phyloP scores from a whole-genome alignment of 2,329 filamentous ascomycete genomes.

The Lasiodiplodia citricola region DNA sequence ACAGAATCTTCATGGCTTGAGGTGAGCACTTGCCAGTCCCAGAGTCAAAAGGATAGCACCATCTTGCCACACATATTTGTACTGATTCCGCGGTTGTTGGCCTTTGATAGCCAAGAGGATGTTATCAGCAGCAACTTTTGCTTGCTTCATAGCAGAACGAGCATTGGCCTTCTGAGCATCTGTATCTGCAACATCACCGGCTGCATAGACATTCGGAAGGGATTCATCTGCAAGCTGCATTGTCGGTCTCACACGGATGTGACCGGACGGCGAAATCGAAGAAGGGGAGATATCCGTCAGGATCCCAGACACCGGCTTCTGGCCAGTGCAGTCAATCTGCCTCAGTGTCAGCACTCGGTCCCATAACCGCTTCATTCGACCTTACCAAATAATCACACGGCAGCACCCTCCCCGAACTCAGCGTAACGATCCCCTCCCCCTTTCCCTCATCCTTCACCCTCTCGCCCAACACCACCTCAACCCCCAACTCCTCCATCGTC shows the following conservation, averaged over 20 bases:
- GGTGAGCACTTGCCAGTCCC: conserved; percentile 29
- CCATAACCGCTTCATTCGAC: neutral
- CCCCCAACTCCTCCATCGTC: conserved; percentile 53
- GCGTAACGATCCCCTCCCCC: conserved; percentile 47
- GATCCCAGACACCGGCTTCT: conserved; percentile 61
- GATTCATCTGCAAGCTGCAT: conserved; percentile 60
- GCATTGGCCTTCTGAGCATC: conserved; percentile 58
- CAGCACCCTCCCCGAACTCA: conserved; percentile 53
- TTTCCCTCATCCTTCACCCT: conserved; percentile 49
- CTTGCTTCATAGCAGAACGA: conserved; percentile 61
- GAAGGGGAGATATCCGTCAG: conserved; percentile 51
- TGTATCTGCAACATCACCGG: conserved; percentile 66
- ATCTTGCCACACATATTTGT: conserved; percentile 31
- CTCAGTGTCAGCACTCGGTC: neutral
- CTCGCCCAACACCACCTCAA: conserved; percentile 60
- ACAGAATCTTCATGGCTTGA: neutral
- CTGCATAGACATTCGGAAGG: conserved; percentile 62
- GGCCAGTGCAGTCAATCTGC: conserved; percentile 65
- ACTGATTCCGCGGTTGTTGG: conserved; percentile 1
- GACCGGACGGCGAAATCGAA: conserved; percentile 54
- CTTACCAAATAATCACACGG: conserved; percentile 55
- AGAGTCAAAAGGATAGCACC: conserved; percentile 34
- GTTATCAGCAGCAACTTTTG: conserved; percentile 60
- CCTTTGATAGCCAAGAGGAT: conserved; percentile 54
- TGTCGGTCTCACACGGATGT: conserved; percentile 61